These are phyloP conservation scores for Orbilia oligospora DNA, from an alignment of 2,329 filamentous ascomycete genomes.

Conservation along the genomic window DNA sequence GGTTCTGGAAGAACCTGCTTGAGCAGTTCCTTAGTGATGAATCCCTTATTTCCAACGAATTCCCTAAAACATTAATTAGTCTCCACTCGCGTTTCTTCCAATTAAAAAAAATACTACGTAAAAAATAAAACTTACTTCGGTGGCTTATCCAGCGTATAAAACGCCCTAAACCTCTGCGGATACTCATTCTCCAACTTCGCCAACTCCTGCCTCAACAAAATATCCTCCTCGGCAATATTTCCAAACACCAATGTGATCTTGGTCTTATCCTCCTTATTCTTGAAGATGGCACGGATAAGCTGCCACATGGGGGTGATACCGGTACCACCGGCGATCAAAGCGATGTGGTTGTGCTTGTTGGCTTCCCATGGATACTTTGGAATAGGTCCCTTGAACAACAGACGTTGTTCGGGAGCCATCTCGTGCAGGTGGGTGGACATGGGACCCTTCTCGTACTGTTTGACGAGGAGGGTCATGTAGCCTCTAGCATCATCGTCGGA, in stretches of 20 bases:
- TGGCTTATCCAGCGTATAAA: constrained; percentile 91
- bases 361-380: constrained; percentile 90
- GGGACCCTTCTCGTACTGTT: constrained; percentile 88
- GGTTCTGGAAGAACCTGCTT: constrained; percentile 96
- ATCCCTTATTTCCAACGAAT: constrained; percentile 83
- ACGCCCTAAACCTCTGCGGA: constrained; percentile 93
- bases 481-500: constrained; percentile 85
- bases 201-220: constrained; percentile 88
- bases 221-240: constrained; percentile 90
- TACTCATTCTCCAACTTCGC: constrained; percentile 92
- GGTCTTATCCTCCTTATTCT: constrained; percentile 89
- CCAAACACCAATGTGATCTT: constrained; percentile 96
- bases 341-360: constrained; percentile 92
- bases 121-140: constrained; percentile 70
- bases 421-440: constrained; percentile 93
- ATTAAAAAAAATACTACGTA: no score
- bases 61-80: constrained; percentile 64
- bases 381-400: constrained; percentile 95
- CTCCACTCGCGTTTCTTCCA: background rate
- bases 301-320: constrained; percentile 99
- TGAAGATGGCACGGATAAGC: constrained; percentile 90
- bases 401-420: constrained; percentile 83
- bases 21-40: constrained; percentile 89
- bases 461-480: constrained; percentile 89
- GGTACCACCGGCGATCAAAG: constrained; percentile 90